A percentile compares a stretch with the other conserved stretches of the same genome.
These are phyloP conservation scores for Lactarius hatsudake DNA, from an alignment of 768 basidiomycete species.

Conservation along the genomic window DNA sequence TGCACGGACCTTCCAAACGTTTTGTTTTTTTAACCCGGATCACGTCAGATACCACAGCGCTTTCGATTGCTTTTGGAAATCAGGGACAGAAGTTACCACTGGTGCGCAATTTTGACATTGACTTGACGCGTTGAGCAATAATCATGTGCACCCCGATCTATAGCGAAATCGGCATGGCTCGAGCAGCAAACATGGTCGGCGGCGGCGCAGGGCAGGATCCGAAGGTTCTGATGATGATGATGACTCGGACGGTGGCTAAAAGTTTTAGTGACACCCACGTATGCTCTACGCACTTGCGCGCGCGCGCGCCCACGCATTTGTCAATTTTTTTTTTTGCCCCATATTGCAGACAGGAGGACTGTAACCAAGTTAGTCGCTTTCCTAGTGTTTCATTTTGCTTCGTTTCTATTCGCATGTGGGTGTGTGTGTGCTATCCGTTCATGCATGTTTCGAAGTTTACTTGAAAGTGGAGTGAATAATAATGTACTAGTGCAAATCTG, in stretches of 20 bases:
- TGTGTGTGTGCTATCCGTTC: not conserved
- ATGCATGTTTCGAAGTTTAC: not conserved
- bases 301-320: not conserved
- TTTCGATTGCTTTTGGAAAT: conserved; percentile 85
- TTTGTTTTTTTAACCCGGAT: conserved; percentile 5
- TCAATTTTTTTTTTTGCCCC: not conserved
- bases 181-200: conserved; percentile 56
- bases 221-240: conserved; percentile 68
- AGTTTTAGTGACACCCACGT: conserved; percentile 10
- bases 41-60: conserved; percentile 73
- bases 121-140: conserved; percentile 26
- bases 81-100: conserved; percentile 88
- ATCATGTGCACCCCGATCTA: not conserved
- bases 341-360: not conserved
- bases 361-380: conserved; percentile 7
- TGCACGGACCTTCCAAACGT: not conserved
- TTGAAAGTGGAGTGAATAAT: conserved; percentile 24
- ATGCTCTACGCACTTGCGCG: not conserved
- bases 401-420: not conserved
- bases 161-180: conserved; percentile 83
- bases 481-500: conserved; percentile 25
- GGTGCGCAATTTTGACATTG: conserved; percentile 41
- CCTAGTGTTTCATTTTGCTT: conserved; percentile 5
- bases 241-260: conserved; percentile 58
- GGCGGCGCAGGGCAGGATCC: conserved; percentile 58